Evolutionary conservation across 2,329 filamentous ascomycete species (phyloP).

Genomic region (Fusarium duplospermum): DNA sequence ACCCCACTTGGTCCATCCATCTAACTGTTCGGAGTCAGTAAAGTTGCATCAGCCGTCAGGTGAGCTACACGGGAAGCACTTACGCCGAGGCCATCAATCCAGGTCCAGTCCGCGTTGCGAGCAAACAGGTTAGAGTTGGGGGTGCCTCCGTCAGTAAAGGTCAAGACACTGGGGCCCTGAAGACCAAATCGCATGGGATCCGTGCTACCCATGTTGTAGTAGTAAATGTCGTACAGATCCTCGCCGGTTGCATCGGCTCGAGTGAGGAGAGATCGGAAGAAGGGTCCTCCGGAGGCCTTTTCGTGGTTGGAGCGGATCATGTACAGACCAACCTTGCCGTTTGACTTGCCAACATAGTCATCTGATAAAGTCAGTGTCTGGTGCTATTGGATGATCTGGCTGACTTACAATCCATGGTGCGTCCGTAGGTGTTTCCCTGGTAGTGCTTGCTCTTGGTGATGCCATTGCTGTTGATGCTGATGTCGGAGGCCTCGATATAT

Average conservation of each 20-base stretch:
- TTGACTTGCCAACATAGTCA: constrained; percentile 53
- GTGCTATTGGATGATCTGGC: rapidly evolving
- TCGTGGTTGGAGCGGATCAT: constrained; percentile 55
- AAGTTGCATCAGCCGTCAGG: not conserved
- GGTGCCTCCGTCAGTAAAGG: constrained; percentile 52
- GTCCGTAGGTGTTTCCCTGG: constrained; percentile 52
- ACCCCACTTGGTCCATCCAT: constrained; percentile 47
- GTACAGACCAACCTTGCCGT: constrained; percentile 50
- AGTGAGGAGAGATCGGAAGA: constrained; percentile 54
- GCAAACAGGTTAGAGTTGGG: constrained; percentile 52
- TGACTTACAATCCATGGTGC: constrained; percentile 47
- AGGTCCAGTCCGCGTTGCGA: constrained; percentile 50
- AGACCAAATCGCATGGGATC: constrained; percentile 55
- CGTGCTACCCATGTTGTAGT: constrained; percentile 57
- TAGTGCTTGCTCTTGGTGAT: constrained; percentile 56
- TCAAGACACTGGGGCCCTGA: constrained; percentile 54
- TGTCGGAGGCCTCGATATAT: constrained; percentile 49
- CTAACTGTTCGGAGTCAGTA: constrained; percentile 22
- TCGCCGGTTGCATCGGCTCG: constrained; percentile 50
- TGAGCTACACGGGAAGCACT: not conserved
- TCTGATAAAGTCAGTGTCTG: constrained; percentile 33
- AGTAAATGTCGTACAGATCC: constrained; percentile 57
- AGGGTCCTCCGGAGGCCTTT: constrained; percentile 54
- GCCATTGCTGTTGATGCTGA: constrained; percentile 43
- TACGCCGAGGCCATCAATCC: constrained; percentile 48